Percentiles rank a stretch among this genome's conserved stretches.
phyloP scores from a whole-genome alignment of 179 eudicot species.

The Beta corolliflora region DNA sequence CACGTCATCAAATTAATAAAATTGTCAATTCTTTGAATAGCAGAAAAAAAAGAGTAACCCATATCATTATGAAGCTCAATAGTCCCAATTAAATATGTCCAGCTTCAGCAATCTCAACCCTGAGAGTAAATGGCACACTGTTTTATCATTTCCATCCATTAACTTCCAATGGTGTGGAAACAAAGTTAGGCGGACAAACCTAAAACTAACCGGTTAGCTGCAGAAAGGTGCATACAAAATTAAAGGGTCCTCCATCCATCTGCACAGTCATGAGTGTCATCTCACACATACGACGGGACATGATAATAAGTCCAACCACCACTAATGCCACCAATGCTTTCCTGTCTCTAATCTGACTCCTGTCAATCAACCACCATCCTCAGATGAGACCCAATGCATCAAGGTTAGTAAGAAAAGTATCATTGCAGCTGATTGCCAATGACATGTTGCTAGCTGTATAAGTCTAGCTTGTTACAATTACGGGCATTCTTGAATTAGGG shows the following conservation, averaged over 20 bases:
- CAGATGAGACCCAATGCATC: background rate
- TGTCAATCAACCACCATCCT: background rate
- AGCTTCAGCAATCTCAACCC: background rate
- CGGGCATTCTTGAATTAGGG: no score
- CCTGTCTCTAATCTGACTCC: background rate
- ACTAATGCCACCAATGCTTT: background rate
- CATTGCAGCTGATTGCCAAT: background rate
- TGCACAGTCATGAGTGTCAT: background rate
- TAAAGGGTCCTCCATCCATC: background rate
- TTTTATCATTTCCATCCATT: background rate
- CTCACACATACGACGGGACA: background rate
- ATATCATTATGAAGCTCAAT: background rate
- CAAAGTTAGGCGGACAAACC: background rate
- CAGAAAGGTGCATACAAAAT: background rate
- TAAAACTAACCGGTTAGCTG: background rate
- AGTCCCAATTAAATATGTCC: background rate
- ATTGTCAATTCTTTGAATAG: background rate
- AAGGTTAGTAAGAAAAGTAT: background rate
- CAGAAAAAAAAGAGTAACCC: background rate
- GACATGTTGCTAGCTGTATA: background rate
- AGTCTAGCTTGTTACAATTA: background rate
- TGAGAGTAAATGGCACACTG: background rate
- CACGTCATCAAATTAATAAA: background rate
- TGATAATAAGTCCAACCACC: background rate
- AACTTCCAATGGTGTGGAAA: background rate